Base-by-base conservation (phyloP, 768 basidiomycete species). In the Lactarius deliciosus region DNA sequence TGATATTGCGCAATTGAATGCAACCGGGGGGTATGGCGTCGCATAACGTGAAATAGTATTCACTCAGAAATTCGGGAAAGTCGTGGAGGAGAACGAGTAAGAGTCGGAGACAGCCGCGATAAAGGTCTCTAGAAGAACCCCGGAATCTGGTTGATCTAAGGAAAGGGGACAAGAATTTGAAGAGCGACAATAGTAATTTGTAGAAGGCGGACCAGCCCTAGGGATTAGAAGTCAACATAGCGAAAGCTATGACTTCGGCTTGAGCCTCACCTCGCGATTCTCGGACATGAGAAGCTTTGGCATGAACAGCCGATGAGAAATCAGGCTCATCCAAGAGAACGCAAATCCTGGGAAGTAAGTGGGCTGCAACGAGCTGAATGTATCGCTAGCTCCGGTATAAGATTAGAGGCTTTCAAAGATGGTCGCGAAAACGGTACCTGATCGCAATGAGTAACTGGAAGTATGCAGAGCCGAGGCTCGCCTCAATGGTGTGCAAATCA, bases 261-360 rank as follows among this genome's bases (percentile, higher is more conserved):
- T 38, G 38, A 22, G 69, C 68, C 79, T 64, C 69, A 91, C 90
- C 82, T 96, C 96, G 60, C 94, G 87, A 74, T 94, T 92, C 75
- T 93, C 88, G 25, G 91, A 88, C 45, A 90, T 77, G 43, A 98
- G 81, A 56, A 99, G 77, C 76, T 97, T 96, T 16, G 97, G 96
- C 94, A 99, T 96, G 84, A 98, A 97, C 65, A 94, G 80, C 63
- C 96, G 84, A 78, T 98, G 97, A 28, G 97, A 98, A 74, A 99
- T 88, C 55, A 98, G 82, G 69, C 90, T 91, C 83, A 98, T 88
- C 96, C 96, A 99, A 18, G 95, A 96, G 78, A 98, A 99, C 1
- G 96, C 91, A 76, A 99, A 99, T 10, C 95, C 93, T 20, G 97
- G 97, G 81, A 98, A 98, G 78, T 93, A 94, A 6, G 89, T 90